These are phyloP conservation scores for Rhodomyrtus psidioides DNA, from an alignment of 441 rosid genomes.

Conservation along the genomic window DNA sequence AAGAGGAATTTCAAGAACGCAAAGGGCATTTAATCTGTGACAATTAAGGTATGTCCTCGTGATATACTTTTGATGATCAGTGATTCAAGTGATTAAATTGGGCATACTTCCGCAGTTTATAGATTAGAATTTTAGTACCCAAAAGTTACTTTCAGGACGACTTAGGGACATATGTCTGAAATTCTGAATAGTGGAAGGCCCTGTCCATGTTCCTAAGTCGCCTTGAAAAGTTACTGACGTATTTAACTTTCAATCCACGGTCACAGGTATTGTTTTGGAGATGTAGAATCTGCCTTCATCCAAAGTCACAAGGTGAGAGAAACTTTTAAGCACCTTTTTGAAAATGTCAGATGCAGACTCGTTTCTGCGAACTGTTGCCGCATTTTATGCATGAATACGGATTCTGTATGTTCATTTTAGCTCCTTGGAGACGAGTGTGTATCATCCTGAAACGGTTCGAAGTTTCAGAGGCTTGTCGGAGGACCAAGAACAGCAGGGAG, in stretches of 20 bases:
- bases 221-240: neutral
- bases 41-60: too few species aligned
- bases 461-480: neutral
- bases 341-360: neutral
- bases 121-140: too few species aligned
- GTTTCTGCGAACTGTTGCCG: neutral
- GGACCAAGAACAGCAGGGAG: neutral
- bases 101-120: too few species aligned
- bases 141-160: neutral
- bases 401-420: neutral
- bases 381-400: neutral
- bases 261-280: conserved; percentile 65
- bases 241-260: neutral
- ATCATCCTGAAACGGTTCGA: neutral
- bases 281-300: conserved; percentile 20
- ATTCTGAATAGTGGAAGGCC: neutral
- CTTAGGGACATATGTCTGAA: neutral
- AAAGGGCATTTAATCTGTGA: too few species aligned
- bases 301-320: neutral
- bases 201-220: neutral
- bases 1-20: too few species aligned
- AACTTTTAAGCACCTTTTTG: neutral
- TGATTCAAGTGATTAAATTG: too few species aligned
- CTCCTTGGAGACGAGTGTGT: neutral
- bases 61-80: too few species aligned